A percentile compares a stretch with the other conserved stretches of the same genome.
Evolutionary conservation across 768 basidiomycete species (phyloP).

Genomic region (Gautieria morchelliformis): DNA sequence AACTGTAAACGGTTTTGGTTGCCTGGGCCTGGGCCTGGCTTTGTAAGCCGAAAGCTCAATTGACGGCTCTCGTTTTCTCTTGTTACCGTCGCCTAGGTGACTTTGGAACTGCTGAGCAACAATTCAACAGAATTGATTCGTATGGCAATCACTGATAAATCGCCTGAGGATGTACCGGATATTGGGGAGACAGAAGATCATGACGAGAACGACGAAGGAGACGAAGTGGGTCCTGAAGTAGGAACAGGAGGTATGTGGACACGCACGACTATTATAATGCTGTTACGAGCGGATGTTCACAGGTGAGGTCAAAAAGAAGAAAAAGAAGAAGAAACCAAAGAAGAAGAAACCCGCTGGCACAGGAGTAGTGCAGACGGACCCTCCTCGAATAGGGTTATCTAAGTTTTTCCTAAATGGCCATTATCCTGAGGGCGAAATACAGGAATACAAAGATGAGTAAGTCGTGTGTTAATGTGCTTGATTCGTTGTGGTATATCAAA

Average conservation of each 20-base stretch:
- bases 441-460: constrained; percentile 87
- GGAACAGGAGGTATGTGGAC: constrained; percentile 7
- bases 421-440: constrained; percentile 87
- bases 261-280: not conserved
- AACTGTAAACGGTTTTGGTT: too few species aligned
- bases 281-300: not conserved
- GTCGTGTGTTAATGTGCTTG: constrained; percentile 23
- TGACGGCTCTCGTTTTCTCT: not conserved
- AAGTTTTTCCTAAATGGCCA: constrained; percentile 81
- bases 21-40: too few species aligned
- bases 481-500: not conserved
- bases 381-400: constrained; percentile 80
- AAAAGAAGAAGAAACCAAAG: constrained; percentile 84
- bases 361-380: constrained; percentile 75
- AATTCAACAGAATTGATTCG: not conserved
- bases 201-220: constrained; percentile 22
- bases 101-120: not conserved
- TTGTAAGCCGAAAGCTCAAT: not conserved
- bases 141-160: not conserved
- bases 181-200: constrained; percentile 15
- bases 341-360: constrained; percentile 80
- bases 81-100: not conserved
- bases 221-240: constrained; percentile 14
- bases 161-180: constrained; percentile 4
- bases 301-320: constrained; percentile 2